Base-by-base conservation (phyloP, 2,329 filamentous ascomycete species). In the Pyricularia pennisetigena region DNA sequence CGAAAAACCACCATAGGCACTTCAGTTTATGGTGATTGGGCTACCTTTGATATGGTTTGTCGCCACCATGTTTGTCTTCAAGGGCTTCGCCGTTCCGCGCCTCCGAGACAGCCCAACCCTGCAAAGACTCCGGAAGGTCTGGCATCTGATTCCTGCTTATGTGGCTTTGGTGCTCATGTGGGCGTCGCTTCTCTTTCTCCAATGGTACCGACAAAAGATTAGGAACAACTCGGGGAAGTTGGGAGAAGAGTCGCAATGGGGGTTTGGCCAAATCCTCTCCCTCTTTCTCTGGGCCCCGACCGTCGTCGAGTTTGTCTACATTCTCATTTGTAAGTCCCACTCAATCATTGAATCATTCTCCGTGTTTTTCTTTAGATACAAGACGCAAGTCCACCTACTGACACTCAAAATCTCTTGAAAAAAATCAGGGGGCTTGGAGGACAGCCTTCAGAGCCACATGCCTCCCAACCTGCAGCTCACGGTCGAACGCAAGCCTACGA, bases 231-330 rank as follows among this genome's bases (percentile, higher is more conserved):
- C 70, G 14, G 70, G 68, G 57, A 66, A 64, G 7, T 28, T 69
- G 26, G 70, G 68, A 67, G 29, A 14, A 2, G 68, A 68, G 28
- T 63, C 67, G 63, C n/a, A 65, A 8, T 70, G 69, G 71, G 64
- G 62, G 0, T 69, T 72, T 65, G 69, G 70, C 24, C 71, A 72
- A 68, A 67, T 72, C 29, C 35, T 72, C 16, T 69, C 71, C 12
- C 66, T 72, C 23, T 68, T 68, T 14, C 66, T 69, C 2, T 71
- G 68, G 68, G 68, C 24, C 0, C 71, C 70, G 3, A 65, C 67
- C 2, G 26, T 68, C 2, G 64, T 62, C 12, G 70, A 71, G 30
- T 67, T 71, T 30, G 16, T 30, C 12, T 71, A 68, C 49, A 64
- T 71, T 4, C 30, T 71, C 0, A 8, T 70, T 0, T 71, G 69